These are phyloP conservation scores for Rhizophagus clarus DNA, from an alignment of 192 early-diverging fungal genomes.

Conservation along the genomic window DNA sequence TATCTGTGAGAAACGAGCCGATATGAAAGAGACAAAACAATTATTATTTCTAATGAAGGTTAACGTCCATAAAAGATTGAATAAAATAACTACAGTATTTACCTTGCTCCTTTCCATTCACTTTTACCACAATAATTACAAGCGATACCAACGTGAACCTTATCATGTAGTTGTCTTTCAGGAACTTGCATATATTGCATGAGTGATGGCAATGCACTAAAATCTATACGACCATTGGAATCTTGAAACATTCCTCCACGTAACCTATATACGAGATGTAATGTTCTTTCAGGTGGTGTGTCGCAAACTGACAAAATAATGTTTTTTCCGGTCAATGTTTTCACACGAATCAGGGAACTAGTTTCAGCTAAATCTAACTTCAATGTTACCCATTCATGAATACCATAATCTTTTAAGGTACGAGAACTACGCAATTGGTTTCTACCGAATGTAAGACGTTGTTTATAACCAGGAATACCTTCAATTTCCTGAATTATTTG, in stretches of 20 bases:
- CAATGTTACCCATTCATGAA: conserved; percentile 61
- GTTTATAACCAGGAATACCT: conserved; percentile 69
- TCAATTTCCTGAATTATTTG: conserved; percentile 82
- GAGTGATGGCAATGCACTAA: conserved; percentile 19
- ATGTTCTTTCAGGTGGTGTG: too few relatives aligned
- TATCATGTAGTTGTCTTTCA: conserved; percentile 6
- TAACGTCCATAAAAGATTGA: conserved; percentile 1
- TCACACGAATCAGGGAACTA: too few relatives aligned
- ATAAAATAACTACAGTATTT: conserved; percentile 16
- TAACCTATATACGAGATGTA: conserved; percentile 67
- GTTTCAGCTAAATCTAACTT: too few relatives aligned
- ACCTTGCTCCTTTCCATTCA: conserved; percentile 26
- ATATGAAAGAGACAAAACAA: not conserved
- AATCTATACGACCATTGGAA: conserved; percentile 1
- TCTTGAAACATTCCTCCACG: conserved; percentile 48
- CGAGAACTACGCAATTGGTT: conserved; percentile 73
- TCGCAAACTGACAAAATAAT: too few relatives aligned
- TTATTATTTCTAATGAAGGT: not conserved
- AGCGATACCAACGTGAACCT: conserved; percentile 6
- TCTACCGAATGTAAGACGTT: conserved; percentile 64
- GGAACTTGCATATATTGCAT: conserved; percentile 16
- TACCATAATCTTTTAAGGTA: conserved; percentile 70
- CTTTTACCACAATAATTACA: too few relatives aligned
- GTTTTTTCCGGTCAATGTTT: too few relatives aligned
- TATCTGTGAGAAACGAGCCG: not conserved